Conservation (phyloP, 768 basidiomycete genomes). For the Fistulinella prunicolor region DNA sequence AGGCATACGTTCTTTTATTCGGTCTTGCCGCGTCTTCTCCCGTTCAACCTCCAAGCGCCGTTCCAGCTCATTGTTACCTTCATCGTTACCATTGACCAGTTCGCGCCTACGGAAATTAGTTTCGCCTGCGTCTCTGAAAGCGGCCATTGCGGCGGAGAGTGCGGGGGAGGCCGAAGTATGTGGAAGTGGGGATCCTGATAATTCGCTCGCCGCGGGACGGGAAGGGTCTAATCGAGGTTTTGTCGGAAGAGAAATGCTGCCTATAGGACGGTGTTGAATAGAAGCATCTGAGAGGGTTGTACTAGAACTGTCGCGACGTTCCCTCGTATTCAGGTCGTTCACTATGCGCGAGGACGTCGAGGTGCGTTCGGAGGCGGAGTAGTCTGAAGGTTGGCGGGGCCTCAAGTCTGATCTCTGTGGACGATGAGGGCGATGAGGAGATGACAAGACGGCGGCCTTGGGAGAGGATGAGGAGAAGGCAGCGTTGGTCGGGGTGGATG, state of each 20-base stretch:
- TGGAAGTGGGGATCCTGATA: conserved; percentile 20
- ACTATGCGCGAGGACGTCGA: conserved; percentile 42
- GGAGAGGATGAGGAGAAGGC: conserved; percentile 37
- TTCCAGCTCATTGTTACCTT: conserved; percentile 55
- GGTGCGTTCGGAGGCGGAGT: conserved; percentile 48
- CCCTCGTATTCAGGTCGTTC: conserved; percentile 26
- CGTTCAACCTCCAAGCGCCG: conserved; percentile 59
- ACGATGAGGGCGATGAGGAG: conserved; percentile 53
- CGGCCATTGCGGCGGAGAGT: conserved; percentile 57
- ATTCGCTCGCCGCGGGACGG: conserved; percentile 15
- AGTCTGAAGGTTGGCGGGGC: conserved; percentile 49
- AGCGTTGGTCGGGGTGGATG: conserved; percentile 50
- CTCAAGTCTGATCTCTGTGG: conserved; percentile 69
- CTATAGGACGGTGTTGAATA: conserved; percentile 31
- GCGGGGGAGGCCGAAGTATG: conserved; percentile 43
- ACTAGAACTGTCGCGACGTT: conserved; percentile 50
- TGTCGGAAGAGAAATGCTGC: conserved; percentile 18
- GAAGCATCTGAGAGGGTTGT: conserved; percentile 47
- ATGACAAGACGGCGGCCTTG: conserved; percentile 38
- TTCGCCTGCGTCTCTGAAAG: conserved; percentile 58
- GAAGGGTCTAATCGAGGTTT: conserved; percentile 18
- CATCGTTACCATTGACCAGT: conserved; percentile 50
- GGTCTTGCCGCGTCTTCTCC: conserved; percentile 63
- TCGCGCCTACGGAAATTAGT: conserved; percentile 52
- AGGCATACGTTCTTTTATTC: conserved; percentile 66